A percentile compares a stretch with the other conserved stretches of the same genome.
Evolutionary conservation across 2,329 filamentous ascomycete genomes (phyloP).

Genomic region (Fusarium sp.): DNA sequence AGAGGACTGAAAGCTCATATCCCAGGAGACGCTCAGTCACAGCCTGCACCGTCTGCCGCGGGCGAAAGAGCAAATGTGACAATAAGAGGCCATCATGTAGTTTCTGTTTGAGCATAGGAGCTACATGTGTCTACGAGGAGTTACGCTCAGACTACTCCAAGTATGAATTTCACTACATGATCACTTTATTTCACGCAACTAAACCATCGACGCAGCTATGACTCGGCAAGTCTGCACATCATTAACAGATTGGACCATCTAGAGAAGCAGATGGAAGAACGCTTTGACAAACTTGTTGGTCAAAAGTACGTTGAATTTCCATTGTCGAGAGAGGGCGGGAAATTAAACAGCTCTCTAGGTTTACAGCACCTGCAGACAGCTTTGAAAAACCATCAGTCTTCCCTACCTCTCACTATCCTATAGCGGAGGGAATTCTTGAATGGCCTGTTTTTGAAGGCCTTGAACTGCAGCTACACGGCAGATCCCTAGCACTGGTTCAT

Average conservation of each 20-base stretch:
- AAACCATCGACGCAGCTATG: not conserved
- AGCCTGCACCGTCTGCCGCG: not conserved
- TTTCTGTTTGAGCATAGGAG: not conserved
- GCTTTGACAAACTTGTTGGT: not conserved
- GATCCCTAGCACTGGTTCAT: not conserved
- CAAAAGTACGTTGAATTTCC: not conserved
- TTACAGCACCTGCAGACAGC: not conserved
- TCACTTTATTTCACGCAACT: not conserved
- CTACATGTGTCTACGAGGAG: conserved; percentile 2
- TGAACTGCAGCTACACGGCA: not conserved
- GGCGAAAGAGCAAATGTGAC: conserved; percentile 6
- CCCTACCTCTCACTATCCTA: not conserved
- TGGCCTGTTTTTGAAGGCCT: conserved; percentile 5
- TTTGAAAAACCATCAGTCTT: not conserved
- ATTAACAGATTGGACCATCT: not conserved
- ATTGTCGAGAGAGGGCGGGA: too few species aligned
- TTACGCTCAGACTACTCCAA: conserved; percentile 3
- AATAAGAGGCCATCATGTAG: conserved; percentile 12
- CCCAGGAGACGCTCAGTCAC: conserved; percentile 3
- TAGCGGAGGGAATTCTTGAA: not conserved
- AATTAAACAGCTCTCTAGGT: not conserved
- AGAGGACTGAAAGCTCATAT: conserved; percentile 2
- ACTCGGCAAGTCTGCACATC: not conserved
- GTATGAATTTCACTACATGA: not conserved
- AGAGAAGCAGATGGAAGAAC: not conserved